A percentile compares a stretch with the other conserved stretches of the same genome.
Conservation (phyloP, 2,329 filamentous ascomycete genomes). For the Neoscytalidium dimidiatum region DNA sequence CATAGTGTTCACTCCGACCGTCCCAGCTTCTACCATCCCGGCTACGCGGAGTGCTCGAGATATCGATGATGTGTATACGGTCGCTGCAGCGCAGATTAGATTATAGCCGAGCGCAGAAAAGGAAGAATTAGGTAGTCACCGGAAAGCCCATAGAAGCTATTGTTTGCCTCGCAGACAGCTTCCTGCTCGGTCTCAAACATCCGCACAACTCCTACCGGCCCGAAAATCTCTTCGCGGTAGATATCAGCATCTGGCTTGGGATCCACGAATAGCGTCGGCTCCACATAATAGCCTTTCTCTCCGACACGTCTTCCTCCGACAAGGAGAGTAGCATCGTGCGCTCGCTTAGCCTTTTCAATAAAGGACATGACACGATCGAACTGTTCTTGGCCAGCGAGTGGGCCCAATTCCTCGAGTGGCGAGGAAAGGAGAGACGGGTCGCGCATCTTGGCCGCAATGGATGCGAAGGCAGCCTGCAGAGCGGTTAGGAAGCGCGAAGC, state of each 20-base stretch:
- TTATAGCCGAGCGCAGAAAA: too few relatives aligned
- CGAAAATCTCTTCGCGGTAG: slow-evolving; percentile 40
- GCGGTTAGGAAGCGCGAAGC: slow-evolving; percentile 63
- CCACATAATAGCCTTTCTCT: slow-evolving; percentile 43
- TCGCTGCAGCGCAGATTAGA: slow-evolving; percentile 23
- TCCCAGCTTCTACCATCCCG: slow-evolving; percentile 43
- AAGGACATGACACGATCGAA: slow-evolving; percentile 27
- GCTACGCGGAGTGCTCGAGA: slow-evolving; percentile 41
- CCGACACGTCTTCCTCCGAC: slow-evolving; percentile 27
- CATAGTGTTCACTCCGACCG: slow-evolving; percentile 44
- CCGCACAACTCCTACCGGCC: slow-evolving; percentile 38
- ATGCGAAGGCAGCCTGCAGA: slow-evolving; percentile 24
- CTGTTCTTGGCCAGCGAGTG: slow-evolving; percentile 29
- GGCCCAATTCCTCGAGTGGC: too few relatives aligned
- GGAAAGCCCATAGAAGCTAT: slow-evolving; percentile 40
- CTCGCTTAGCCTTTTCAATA: slow-evolving; percentile 42
- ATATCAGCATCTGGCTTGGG: slow-evolving; percentile 43
- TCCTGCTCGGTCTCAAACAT: slow-evolving; percentile 38
- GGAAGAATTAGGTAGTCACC: too few relatives aligned
- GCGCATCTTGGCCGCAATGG: slow-evolving; percentile 24
- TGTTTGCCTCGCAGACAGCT: slow-evolving; percentile 37
- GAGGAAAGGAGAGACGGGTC: too few relatives aligned
- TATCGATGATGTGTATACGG: slow-evolving; percentile 40
- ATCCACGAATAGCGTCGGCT: slow-evolving; percentile 50
- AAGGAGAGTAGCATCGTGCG: slow-evolving; percentile 40